These are phyloP conservation scores for Lunasporangiospora selenospora DNA, from an alignment of 192 early-diverging fungal species.

Conservation along the genomic window DNA sequence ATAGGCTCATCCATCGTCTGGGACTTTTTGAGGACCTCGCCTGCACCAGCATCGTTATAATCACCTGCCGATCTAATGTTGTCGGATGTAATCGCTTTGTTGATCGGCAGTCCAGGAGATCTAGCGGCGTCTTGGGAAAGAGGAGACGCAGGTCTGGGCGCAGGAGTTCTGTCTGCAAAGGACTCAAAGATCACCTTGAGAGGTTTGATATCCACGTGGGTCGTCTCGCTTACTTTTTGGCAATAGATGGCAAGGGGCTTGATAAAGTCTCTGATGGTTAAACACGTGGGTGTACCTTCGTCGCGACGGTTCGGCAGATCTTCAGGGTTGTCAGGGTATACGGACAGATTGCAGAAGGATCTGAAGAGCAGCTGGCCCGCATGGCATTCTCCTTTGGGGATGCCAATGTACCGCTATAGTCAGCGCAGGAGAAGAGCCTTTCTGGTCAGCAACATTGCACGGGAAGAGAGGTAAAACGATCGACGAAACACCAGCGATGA, in stretches of 20 bases:
- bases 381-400: constrained; percentile 4
- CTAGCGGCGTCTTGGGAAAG: too few species aligned
- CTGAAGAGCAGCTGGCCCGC: constrained; percentile 28
- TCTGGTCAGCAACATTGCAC: too few species aligned
- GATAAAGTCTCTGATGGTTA: constrained; percentile 26
- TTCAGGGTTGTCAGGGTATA: constrained; percentile 19
- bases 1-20: constrained; percentile 38
- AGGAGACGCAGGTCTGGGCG: too few species aligned
- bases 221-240: constrained; percentile 8
- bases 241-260: constrained; percentile 42
- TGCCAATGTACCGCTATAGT: constrained; percentile 24
- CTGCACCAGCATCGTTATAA: too few species aligned
- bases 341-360: constrained; percentile 33
- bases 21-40: constrained; percentile 23
- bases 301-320: not conserved
- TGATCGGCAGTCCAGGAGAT: too few species aligned
- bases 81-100: too few species aligned
- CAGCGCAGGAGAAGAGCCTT: too few species aligned
- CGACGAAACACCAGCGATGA: too few species aligned
- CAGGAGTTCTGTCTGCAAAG: constrained; percentile 11
- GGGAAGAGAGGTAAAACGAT: too few species aligned
- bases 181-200: constrained; percentile 40
- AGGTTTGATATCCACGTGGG: constrained; percentile 9
- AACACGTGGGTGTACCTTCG: not conserved
- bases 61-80: too few species aligned